Evolutionary conservation across 2,329 filamentous ascomycete species (phyloP).

Genomic region (Microdochium nivale): DNA sequence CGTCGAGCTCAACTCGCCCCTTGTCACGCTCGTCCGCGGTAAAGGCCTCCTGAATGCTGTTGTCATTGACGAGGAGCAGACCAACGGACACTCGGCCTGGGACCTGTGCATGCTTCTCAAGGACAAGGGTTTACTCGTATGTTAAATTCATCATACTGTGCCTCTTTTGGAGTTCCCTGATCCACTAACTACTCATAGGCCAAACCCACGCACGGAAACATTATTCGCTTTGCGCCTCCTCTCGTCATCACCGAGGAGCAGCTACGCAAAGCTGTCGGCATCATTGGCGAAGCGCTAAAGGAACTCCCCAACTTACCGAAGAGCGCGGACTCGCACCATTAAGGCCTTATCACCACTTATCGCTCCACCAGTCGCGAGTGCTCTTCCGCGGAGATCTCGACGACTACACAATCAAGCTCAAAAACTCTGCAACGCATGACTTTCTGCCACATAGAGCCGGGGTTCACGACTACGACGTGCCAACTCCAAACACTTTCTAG

Average conservation of each 20-base stretch:
- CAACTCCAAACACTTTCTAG: neutral
- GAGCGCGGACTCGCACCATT: neutral
- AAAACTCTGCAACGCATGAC: slow-evolving; percentile 1
- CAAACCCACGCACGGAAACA: slow-evolving; percentile 97
- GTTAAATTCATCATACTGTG: slow-evolving; percentile 21
- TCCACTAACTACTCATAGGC: slow-evolving; percentile 48
- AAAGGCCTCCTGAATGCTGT: slow-evolving; percentile 95
- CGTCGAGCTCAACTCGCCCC: slow-evolving; percentile 63
- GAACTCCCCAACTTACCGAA: slow-evolving; percentile 56
- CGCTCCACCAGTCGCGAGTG: neutral
- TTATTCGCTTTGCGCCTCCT: slow-evolving; percentile 94
- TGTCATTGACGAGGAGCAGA: slow-evolving; percentile 84
- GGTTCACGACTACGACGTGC: neutral
- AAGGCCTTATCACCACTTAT: neutral
- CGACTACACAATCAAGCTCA: neutral
- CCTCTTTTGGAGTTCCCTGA: slow-evolving; percentile 7
- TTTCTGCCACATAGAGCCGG: neutral
- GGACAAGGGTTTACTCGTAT: slow-evolving; percentile 84
- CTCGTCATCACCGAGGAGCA: slow-evolving; percentile 88
- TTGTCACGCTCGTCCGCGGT: slow-evolving; percentile 77
- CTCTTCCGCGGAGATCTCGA: neutral
- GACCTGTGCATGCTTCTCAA: slow-evolving; percentile 94
- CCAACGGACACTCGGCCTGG: slow-evolving; percentile 84
- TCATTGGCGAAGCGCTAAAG: slow-evolving; percentile 72
- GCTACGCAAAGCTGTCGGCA: slow-evolving; percentile 65